phyloP scores from a whole-genome alignment of 305 asterid genomes.

The Stenogyne calaminthoides region DNA sequence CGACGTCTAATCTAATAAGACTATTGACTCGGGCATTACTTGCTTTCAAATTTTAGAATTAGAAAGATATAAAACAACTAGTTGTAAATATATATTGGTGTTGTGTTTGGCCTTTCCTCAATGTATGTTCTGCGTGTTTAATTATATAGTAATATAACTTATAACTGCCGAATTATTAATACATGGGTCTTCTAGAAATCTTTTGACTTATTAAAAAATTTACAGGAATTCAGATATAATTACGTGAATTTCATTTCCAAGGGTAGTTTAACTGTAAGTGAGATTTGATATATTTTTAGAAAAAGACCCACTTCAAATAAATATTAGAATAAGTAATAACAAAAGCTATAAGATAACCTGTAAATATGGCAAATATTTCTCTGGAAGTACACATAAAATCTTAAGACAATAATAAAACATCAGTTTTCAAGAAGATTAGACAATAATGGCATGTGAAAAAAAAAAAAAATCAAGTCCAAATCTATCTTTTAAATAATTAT shows the following conservation, averaged over 20 bases:
- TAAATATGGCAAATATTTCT: not conserved
- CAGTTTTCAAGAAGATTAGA: not conserved
- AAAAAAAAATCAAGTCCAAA: not conserved
- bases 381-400: not conserved
- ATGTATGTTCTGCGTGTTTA: not conserved
- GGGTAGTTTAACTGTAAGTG: too few relatives aligned
- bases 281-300: too few relatives aligned
- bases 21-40: not conserved
- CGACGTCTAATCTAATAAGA: not conserved
- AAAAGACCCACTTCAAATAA: too few relatives aligned
- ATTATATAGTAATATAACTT: too few relatives aligned
- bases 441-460: not conserved
- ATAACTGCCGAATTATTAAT: not conserved
- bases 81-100: not conserved
- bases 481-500: not conserved
- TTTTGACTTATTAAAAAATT: not conserved
- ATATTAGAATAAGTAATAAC: not conserved
- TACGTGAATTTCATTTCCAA: too few relatives aligned
- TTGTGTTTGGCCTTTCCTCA: not conserved
- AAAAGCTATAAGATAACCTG: not conserved
- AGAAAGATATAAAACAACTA: not conserved
- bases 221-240: too few relatives aligned
- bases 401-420: not conserved
- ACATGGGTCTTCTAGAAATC: not conserved
- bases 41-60: not conserved